Percentiles rank a stretch among this genome's conserved stretches.
phyloP scores from a whole-genome alignment of 768 basidiomycete genomes.

The Collybia mongolica region DNA sequence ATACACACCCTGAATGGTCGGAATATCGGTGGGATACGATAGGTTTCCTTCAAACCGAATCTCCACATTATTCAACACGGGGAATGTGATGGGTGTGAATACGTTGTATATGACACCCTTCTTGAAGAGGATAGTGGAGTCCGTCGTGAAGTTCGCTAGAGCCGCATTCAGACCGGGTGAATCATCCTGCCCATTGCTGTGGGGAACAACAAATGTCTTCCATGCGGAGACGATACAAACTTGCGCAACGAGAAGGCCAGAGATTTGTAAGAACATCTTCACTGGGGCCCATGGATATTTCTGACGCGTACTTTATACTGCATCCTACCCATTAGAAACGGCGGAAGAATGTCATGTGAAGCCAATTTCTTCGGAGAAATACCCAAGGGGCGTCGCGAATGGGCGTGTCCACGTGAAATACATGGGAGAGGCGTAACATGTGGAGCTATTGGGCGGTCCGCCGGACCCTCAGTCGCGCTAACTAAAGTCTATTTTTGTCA shows the following conservation, averaged over 20 bases:
- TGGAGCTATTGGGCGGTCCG: background rate
- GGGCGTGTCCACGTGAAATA: background rate
- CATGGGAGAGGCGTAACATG: background rate
- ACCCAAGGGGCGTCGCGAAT: background rate
- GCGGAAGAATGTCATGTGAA: too few relatives aligned
- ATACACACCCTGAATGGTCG: slow-evolving; percentile 44
- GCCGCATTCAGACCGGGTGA: slow-evolving; percentile 45
- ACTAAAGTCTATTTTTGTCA: too few relatives aligned
- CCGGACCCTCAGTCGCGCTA: background rate
- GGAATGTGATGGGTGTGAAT: slow-evolving; percentile 58
- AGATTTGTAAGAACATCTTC: slow-evolving; percentile 8
- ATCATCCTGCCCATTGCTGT: slow-evolving; percentile 47
- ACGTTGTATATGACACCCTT: slow-evolving; percentile 60
- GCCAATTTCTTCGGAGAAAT: background rate
- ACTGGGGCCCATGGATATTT: background rate
- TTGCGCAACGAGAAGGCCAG: slow-evolving; percentile 19
- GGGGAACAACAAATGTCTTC: slow-evolving; percentile 52
- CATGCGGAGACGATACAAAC: slow-evolving; percentile 30
- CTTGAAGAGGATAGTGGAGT: slow-evolving; percentile 57
- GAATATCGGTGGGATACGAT: slow-evolving; percentile 51
- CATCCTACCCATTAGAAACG: background rate
- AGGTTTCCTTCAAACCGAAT: slow-evolving; percentile 57
- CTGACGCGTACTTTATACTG: background rate
- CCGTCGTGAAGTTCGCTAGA: slow-evolving; percentile 34
- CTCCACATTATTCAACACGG: slow-evolving; percentile 53